Evolutionary conservation across 2,329 filamentous ascomycete genomes (phyloP), one percentile per base, ranked within the genome.

Genomic region (Thermomyces lanuginosus): DNA sequence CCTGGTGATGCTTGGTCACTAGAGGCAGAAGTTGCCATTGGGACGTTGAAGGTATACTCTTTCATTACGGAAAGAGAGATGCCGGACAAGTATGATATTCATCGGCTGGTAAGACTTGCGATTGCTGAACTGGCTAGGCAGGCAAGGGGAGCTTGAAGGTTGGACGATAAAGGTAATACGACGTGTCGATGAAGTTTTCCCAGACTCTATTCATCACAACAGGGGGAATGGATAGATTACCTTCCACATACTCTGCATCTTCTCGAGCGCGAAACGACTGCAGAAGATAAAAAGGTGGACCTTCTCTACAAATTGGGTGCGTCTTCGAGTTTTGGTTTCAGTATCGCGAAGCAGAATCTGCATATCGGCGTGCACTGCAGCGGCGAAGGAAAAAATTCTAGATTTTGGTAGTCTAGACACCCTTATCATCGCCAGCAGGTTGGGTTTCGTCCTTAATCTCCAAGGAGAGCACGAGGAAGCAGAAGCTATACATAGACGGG

Each of bases 71-170:
- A 24, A 16, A 12, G 31, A 25, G 20, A 15, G 32, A 8, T 27
- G 35, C n/a, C n/a, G n/a, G n/a, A 20, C 23, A 12, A n/a, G 22
- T 4, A 36, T 16, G 22, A 33, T 17, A 34, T 41, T 30, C 38
- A 40, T 32, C 32, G 36, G 23, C 31, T 41, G 13, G 37, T 41
- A 9, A 33, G 39, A 24, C 26, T 38, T 13, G 32, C 35, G 16
- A 36, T n/a, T 29, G 2, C 21, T 26, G n/a, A 33, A 31, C 16
- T 37, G 35, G 35, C 33, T 37, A 1, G 8, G 29, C 20, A 16
- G 16, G 16, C 16, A 28, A n/a, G 15, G 20, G 4, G 9, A 15
- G 21, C 19, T 29, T n/a, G 10, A 17, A 10, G 6, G 31, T 20
- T 33, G 30, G 29, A 21, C 12, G 14, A 17, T 12, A n/a, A 16